A percentile compares a stretch with the other conserved stretches of the same genome.
Conservation (phyloP, 192 early-diverging fungal species). For the Geosiphon pyriformis region DNA sequence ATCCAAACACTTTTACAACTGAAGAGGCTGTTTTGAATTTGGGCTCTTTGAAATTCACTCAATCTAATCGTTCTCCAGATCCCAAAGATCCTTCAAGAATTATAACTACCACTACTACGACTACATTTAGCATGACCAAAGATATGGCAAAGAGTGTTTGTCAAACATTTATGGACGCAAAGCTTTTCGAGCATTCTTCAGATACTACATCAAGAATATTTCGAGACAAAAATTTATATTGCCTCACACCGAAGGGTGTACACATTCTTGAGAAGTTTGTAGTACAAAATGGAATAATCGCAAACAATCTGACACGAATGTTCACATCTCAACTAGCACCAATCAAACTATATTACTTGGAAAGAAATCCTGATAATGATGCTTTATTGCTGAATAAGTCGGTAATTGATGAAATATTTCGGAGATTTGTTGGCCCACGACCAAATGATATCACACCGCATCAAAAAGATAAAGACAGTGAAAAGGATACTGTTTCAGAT, state of each 20-base stretch:
- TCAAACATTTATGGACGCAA: constrained; percentile 50
- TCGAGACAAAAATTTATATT: constrained; percentile 41
- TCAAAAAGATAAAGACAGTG: constrained; percentile 13
- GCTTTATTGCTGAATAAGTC: constrained; percentile 34
- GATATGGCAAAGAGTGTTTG: constrained; percentile 53
- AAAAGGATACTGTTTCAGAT: not conserved
- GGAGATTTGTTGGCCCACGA: constrained; percentile 37
- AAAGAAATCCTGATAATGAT: constrained; percentile 45
- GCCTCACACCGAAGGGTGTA: constrained; percentile 45
- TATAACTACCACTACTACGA: constrained; percentile 48
- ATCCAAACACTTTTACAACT: constrained; percentile 47
- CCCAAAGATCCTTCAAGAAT: constrained; percentile 42
- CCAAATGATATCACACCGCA: constrained; percentile 31
- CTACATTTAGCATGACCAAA: constrained; percentile 49
- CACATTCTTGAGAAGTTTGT: constrained; percentile 46
- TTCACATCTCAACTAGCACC: constrained; percentile 18
- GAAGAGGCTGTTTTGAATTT: constrained; percentile 50
- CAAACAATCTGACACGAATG: constrained; percentile 31
- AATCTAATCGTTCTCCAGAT: constrained; percentile 41
- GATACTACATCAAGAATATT: constrained; percentile 42
- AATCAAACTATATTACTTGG: constrained; percentile 34
- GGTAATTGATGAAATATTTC: constrained; percentile 37
- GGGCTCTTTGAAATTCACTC: constrained; percentile 42
- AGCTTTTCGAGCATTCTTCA: constrained; percentile 36
- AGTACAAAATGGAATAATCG: constrained; percentile 35